Evolutionary conservation across 1,284 basidiomycete genomes (phyloP).

Genomic region (Heterobasidion annosum): DNA sequence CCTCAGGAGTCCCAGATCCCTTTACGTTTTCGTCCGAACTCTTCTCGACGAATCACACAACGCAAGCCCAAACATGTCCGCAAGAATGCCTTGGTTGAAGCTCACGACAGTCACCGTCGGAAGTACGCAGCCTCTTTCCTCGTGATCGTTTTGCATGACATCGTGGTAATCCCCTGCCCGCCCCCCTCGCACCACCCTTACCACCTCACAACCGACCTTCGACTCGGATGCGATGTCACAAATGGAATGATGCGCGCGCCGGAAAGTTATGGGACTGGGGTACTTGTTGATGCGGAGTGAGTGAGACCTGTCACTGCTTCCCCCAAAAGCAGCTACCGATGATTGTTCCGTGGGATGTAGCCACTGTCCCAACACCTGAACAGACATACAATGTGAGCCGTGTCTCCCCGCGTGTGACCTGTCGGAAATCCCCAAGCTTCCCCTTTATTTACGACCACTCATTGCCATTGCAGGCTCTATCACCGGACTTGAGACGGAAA

Average conservation of each 20-base stretch:
- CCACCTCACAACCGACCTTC: neutral
- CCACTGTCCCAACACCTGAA: constrained; percentile 51
- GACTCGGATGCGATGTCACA: neutral
- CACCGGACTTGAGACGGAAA: constrained; percentile 57
- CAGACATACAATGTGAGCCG: constrained; percentile 42
- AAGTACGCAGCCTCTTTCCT: constrained; percentile 29
- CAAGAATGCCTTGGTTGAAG: constrained; percentile 18
- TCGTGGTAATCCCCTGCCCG: neutral
- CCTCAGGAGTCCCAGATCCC: neutral
- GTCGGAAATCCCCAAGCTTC: no score
- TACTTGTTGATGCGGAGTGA: constrained; percentile 59
- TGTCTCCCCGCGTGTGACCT: neutral
- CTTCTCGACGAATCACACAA: neutral
- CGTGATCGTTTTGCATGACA: constrained; percentile 3
- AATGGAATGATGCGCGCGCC: neutral
- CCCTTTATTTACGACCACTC: neutral
- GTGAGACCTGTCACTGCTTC: constrained; percentile 12
- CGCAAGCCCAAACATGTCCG: constrained; percentile 16
- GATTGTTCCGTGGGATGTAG: constrained; percentile 21
- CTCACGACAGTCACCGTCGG: constrained; percentile 31
- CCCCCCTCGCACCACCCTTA: neutral
- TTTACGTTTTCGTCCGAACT: neutral
- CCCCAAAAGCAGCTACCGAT: no score
- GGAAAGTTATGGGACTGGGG: constrained; percentile 49
- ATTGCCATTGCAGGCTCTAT: constrained; percentile 39